Evolutionary conservation across 2,329 filamentous ascomycete genomes (phyloP), one percentile per base, ranked within the genome.

Genomic region (Ilyonectria sp.): DNA sequence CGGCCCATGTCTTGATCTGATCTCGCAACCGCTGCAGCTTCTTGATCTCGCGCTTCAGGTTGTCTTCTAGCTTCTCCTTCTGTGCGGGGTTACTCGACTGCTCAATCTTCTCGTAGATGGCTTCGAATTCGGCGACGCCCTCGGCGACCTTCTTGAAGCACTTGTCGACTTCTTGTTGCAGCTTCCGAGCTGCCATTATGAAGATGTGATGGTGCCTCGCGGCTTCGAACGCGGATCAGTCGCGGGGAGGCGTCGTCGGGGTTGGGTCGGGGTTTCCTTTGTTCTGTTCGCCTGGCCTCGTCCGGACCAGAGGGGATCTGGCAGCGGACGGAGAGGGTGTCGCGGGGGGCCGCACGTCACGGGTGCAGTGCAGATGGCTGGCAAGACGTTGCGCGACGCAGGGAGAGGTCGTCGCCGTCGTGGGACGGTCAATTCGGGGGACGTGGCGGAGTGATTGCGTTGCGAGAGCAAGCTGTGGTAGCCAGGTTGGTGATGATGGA

Each of bases 1-100:
- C 93, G 3, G 95, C 95, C 96, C 96, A 99, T 88, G 95, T 97
- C 86, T 99, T 99, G 86, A 99, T 98, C 86, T 98, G 96, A 82
- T 99, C 96, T 79, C 96, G 93, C 82, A 96, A 92, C 77, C 96
- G 90, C 83, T 99, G 96, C 64, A 99, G 91, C 88, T 99, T 99
- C 91, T 99, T 99, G 89, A 98, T 98, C 85, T 99, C 96, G 80
- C 96, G 94, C 86, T 99, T 99, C 75, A 99, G 88, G 80, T 96
- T 94, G 84, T 99, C 96, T 82, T 99, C 96, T 58, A 97, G 90
- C 86, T 98, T 99, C 84, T 98, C 96, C 82, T 98, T 97, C 83
- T 98, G 96, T 69, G 96, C 94, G 63, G 93, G 90, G 84, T 98
- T 98, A 78, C 91, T 93, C 60, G 94, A 94, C 75, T 95, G 91